phyloP scores from a whole-genome alignment of 495 filamentous ascomycete species.

The Penicillium cosmopolitanum region DNA sequence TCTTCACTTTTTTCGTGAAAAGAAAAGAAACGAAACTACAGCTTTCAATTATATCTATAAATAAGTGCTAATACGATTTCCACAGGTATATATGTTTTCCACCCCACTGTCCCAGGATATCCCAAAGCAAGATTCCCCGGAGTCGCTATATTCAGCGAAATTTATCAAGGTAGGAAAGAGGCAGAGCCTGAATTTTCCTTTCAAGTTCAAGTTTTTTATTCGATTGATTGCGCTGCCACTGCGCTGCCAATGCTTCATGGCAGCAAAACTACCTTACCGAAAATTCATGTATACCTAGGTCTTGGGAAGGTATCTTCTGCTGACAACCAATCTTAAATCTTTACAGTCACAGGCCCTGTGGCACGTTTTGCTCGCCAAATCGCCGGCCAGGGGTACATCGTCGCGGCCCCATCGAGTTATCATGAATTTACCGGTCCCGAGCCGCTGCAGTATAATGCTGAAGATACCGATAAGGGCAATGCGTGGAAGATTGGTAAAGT shows the following conservation, averaged over 20 bases:
- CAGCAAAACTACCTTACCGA: too few relatives aligned
- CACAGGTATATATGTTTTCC: slow-evolving; percentile 86
- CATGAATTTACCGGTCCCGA: slow-evolving; percentile 92
- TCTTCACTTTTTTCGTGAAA: background rate
- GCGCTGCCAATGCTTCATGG: too few relatives aligned
- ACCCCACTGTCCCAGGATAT: slow-evolving; percentile 81
- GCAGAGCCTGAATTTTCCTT: too few relatives aligned
- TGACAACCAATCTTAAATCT: background rate
- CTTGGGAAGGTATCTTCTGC: too few relatives aligned
- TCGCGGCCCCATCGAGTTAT: slow-evolving; percentile 86
- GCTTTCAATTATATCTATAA: background rate
- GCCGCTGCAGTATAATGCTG: slow-evolving; percentile 81
- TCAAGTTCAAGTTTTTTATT: background rate
- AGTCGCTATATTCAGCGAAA: slow-evolving; percentile 90
- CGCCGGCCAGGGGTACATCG: slow-evolving; percentile 91
- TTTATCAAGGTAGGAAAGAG: slow-evolving; percentile 77
- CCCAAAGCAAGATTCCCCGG: slow-evolving; percentile 90
- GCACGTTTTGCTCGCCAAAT: slow-evolving; percentile 91
- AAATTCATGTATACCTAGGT: too few relatives aligned
- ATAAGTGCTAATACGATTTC: background rate
- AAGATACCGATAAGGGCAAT: slow-evolving; percentile 88
- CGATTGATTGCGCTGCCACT: too few relatives aligned
- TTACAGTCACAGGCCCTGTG: slow-evolving; percentile 86
- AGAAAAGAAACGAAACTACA: background rate
- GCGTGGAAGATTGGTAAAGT: slow-evolving; percentile 82